Conservation (phyloP, 441 rosid genomes). For the Croton laevigatus region DNA sequence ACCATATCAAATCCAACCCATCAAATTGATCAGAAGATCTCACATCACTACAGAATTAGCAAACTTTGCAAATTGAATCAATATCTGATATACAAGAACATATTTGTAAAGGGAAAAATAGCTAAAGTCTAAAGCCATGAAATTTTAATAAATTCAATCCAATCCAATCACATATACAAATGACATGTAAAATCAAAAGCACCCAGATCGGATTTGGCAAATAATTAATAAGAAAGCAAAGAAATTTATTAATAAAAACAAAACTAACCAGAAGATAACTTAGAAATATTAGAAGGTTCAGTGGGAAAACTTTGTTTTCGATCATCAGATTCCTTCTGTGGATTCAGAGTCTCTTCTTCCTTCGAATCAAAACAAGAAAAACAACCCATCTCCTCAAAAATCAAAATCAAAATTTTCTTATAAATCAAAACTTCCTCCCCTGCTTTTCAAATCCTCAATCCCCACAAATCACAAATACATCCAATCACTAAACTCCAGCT, state of each 20-base stretch:
- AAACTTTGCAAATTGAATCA: constrained; percentile 13
- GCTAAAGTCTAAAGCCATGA: constrained; percentile 14
- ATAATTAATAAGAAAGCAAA: too few relatives aligned
- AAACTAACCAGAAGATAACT: constrained; percentile 67
- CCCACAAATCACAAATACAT: not conserved
- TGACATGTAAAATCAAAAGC: not conserved
- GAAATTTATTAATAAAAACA: not conserved
- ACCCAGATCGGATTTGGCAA: constrained; percentile 49
- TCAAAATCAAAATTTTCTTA: too few relatives aligned
- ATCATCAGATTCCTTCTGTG: constrained; percentile 46
- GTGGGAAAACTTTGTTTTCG: constrained; percentile 50
- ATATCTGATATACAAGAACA: constrained; percentile 18
- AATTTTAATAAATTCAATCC: constrained; percentile 3
- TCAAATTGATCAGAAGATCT: constrained; percentile 39
- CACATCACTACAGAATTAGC: constrained; percentile 10
- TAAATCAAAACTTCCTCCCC: not conserved
- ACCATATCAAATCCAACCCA: constrained; percentile 35
- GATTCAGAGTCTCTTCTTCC: constrained; percentile 76
- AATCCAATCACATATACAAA: constrained; percentile 1
- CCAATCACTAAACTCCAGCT: constrained; percentile 20
- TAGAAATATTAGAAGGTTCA: constrained; percentile 54
- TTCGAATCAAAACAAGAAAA: constrained; percentile 86
- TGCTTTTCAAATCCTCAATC: constrained; percentile 13
- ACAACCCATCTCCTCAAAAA: constrained; percentile 72
- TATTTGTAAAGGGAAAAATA: constrained; percentile 12